phyloP scores from a whole-genome alignment of 257 asterid species.

The Lycium ferocissimum region DNA sequence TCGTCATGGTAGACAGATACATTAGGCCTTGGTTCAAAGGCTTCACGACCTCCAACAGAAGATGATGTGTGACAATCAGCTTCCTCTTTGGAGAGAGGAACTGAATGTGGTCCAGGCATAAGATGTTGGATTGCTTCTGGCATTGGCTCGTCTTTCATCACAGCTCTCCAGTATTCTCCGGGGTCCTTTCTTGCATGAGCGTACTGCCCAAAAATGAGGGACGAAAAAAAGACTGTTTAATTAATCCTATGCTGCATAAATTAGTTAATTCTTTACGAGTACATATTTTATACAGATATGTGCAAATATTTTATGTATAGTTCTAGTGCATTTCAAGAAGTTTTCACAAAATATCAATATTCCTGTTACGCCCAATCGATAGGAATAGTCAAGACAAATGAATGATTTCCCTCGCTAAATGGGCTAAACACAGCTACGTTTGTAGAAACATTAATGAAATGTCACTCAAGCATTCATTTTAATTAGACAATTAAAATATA shows the following conservation, averaged over 20 bases:
- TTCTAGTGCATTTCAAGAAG: no score
- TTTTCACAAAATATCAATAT: no score
- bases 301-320: no score
- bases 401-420: no score
- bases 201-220: background rate
- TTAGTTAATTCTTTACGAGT: background rate
- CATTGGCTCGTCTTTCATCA: conserved; percentile 24
- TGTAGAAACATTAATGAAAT: background rate
- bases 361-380: no score
- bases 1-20: background rate
- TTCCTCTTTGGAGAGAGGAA: background rate
- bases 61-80: background rate
- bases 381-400: background rate
- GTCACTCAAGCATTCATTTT: background rate
- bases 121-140: conserved; percentile 10
- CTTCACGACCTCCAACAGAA: background rate
- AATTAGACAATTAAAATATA: no score
- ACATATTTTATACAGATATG: background rate
- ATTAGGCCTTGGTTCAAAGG: background rate
- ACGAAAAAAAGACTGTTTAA: no score
- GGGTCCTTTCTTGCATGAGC: conserved; percentile 19
- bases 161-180: conserved; percentile 1
- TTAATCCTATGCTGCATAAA: background rate
- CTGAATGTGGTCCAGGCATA: background rate
- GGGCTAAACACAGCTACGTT: background rate